Base-by-base conservation (phyloP, 441 rosid species). In the Geranium incanum region DNA sequence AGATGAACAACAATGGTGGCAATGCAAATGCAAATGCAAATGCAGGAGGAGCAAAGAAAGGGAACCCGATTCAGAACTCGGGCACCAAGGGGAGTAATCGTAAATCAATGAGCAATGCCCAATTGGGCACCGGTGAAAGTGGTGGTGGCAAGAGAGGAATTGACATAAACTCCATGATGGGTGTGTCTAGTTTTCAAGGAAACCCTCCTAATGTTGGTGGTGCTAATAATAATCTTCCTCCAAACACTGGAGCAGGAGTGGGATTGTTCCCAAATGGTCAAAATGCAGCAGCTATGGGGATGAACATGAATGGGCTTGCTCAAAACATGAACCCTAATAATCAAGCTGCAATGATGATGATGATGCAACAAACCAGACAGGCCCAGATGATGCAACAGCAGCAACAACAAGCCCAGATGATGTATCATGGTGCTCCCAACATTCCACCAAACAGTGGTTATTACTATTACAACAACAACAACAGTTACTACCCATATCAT, bases 391-490 rank as follows among this genome's bases (percentile, higher is more conserved):
- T 45, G 48, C 48, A 43, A 43, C 7, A 11, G 11, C 48, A 43
- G 15, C 55, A 45, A 0, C 64, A 59, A n/a, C 64, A 52, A 28
- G 33, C 33, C 5, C 97, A 86, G 70, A 84, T 89, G 89, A 85
- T 86, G 88, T 89, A 89, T 63, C 87, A 89, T 68, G 82, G 91
- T 71, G 77, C 95, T n/a, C 81, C 87, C 4, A 74, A 79, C 62
- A 75, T 81, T 69, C 90, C 90, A 48, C 70, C 90, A 0, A 84
- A 65, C 81, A 88, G 88, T 48, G 95, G 90, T 59, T 91, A 87
- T 79, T 85, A 78, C 75, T 83, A 59, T 59, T 59, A 59, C 64
- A 59, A 81, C 76, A 38, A 50, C 23, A 48, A 63, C 85, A 87
- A 60, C 76, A 71, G 48, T 83, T 83, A 8, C 37, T 12, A 13